These are phyloP conservation scores for Penicillium sp. DNA, from an alignment of 2,329 filamentous ascomycete species.

Conservation along the genomic window DNA sequence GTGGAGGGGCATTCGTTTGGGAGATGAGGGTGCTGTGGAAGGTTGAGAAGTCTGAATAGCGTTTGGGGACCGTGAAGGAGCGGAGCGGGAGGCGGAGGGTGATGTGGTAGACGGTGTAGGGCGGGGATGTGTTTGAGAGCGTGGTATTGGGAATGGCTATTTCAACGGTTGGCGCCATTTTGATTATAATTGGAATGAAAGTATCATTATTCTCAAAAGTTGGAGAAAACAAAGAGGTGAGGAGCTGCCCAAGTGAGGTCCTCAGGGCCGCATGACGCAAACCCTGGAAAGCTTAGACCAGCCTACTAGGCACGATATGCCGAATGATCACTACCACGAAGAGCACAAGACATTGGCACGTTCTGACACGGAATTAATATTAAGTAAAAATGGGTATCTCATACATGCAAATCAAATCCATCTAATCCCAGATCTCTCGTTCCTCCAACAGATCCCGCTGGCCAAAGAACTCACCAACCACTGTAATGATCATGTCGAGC, in stretches of 20 bases:
- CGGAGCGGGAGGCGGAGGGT: conserved; percentile 60
- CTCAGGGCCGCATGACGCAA: conserved; percentile 3
- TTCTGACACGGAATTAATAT: background rate
- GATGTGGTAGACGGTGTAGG: conserved; percentile 62
- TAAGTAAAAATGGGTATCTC: conserved; percentile 7
- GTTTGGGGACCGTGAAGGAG: conserved; percentile 58
- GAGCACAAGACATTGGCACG: background rate
- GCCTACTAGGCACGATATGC: background rate
- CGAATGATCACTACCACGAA: background rate
- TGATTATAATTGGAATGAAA: conserved; percentile 4
- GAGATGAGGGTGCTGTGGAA: conserved; percentile 53
- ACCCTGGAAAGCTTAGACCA: conserved; percentile 9
- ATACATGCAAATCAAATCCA: background rate
- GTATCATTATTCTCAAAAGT: background rate
- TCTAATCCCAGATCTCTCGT: conserved; percentile 53
- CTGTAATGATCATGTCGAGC: conserved; percentile 85
- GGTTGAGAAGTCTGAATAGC: conserved; percentile 61
- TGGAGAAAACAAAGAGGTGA: conserved; percentile 5
- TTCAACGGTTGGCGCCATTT: conserved; percentile 45
- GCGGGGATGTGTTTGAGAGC: conserved; percentile 48
- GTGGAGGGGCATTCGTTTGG: conserved; percentile 52
- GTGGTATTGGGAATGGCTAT: conserved; percentile 51
- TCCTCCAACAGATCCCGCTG: conserved; percentile 81
- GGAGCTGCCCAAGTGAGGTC: background rate
- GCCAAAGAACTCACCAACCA: conserved; percentile 84